A percentile compares a stretch with the other conserved stretches of the same genome.
Evolutionary conservation across 139 green algal genomes (phyloP).

Genomic region (Axilococcus clingmanii): DNA sequence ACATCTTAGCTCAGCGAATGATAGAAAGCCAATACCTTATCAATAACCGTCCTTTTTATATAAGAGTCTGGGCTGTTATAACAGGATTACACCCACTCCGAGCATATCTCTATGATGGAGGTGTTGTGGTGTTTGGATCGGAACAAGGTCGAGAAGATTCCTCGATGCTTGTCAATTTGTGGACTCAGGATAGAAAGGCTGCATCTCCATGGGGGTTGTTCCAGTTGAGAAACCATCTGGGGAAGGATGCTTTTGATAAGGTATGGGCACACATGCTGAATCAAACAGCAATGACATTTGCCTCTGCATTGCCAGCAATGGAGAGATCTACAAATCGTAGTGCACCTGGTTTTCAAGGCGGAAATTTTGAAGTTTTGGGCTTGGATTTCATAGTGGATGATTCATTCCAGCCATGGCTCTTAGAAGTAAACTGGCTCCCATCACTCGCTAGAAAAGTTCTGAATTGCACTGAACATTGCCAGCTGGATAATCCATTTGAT

Average conservation of each 20-base stretch:
- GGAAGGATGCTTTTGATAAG: constrained; percentile 5
- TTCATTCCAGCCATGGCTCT: constrained; percentile 39
- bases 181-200: constrained; percentile 36
- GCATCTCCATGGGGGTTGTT: constrained; percentile 42
- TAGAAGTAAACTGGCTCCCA: constrained; percentile 64
- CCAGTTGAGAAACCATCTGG: constrained; percentile 33
- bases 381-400: constrained; percentile 64
- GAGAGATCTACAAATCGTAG: constrained; percentile 3
- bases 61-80: constrained; percentile 52
- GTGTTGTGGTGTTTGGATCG: constrained; percentile 47
- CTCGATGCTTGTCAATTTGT: constrained; percentile 55
- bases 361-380: constrained; percentile 48
- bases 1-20: constrained; percentile 46
- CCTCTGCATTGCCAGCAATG: constrained; percentile 18
- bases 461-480: not conserved
- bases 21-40: constrained; percentile 38
- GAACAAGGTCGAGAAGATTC: not conserved
- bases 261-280: constrained; percentile 26
- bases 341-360: not conserved
- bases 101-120: constrained; percentile 43
- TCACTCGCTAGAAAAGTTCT: constrained; percentile 45
- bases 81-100: constrained; percentile 25
- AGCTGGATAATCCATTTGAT: constrained; percentile 34
- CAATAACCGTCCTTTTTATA: constrained; percentile 34
- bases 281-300: constrained; percentile 16